These are phyloP conservation scores for Mikania micrantha DNA, from an alignment of 129 eudicot genomes.

Conservation along the genomic window DNA sequence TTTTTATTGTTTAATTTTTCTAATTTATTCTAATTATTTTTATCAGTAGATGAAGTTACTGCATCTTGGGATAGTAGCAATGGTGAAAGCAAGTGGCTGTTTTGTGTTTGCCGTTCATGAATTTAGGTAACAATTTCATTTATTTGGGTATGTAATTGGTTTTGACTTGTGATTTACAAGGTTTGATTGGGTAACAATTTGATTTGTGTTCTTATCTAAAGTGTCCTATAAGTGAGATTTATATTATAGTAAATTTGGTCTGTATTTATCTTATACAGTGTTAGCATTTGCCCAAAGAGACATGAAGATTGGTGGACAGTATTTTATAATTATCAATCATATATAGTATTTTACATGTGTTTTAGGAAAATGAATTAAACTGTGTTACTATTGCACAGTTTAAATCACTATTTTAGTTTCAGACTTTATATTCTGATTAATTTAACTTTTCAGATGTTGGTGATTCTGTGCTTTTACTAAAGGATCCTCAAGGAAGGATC, in stretches of 20 bases:
- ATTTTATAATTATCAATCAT: neutral
- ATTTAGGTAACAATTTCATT: no score
- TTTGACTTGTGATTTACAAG: no score
- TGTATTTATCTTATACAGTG: neutral
- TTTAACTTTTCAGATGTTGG: conserved; percentile 47
- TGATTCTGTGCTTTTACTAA: conserved; percentile 60
- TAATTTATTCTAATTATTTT: no score
- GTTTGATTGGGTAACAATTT: no score
- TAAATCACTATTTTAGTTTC: neutral
- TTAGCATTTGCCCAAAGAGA: no score
- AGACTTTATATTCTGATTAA: neutral
- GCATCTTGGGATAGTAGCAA: no score
- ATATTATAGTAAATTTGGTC: neutral
- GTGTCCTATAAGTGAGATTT: neutral
- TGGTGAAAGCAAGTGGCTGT: no score
- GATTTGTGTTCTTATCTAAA: neutral
- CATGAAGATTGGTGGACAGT: neutral
- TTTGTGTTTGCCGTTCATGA: no score
- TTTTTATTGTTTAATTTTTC: no score
- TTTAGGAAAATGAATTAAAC: neutral
- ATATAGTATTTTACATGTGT: neutral
- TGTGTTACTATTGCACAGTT: neutral
- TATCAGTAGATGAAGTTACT: no score
- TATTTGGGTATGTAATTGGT: no score
- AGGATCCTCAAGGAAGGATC: conserved; percentile 82